Percentiles rank a stretch among this genome's conserved stretches.
Conservation (phyloP, 441 rosid species). For the Pelargonium cotyledonis region DNA sequence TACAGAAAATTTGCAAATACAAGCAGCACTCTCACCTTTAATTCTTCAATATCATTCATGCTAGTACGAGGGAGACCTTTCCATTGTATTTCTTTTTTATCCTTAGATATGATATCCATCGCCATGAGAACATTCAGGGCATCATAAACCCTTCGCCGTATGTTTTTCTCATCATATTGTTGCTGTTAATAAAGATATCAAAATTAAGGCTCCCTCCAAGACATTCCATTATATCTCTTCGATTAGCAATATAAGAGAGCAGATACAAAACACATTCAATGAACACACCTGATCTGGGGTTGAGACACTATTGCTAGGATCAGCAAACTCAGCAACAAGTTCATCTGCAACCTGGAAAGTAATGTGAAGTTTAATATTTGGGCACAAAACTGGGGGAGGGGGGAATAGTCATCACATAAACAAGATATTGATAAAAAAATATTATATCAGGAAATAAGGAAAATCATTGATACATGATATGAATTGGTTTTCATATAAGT, state of each 20-base stretch:
- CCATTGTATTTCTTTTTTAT: slow-evolving; percentile 98
- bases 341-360: slow-evolving; percentile 92
- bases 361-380: slow-evolving; percentile 32
- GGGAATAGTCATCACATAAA: neutral
- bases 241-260: slow-evolving; percentile 6
- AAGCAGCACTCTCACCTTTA: slow-evolving; percentile 59
- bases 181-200: slow-evolving; percentile 42
- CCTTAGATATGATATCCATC: slow-evolving; percentile 96
- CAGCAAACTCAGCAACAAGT: slow-evolving; percentile 95
- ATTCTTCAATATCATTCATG: slow-evolving; percentile 81
- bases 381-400: neutral
- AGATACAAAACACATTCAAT: neutral
- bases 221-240: slow-evolving; percentile 14
- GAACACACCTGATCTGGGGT: slow-evolving; percentile 80
- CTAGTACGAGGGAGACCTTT: slow-evolving; percentile 97
- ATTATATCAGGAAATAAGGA: neutral
- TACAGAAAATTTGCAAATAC: slow-evolving; percentile 15
- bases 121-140: slow-evolving; percentile 99
- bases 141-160: slow-evolving; percentile 94
- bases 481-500: neutral
- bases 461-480: neutral
- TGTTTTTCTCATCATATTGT: slow-evolving; percentile 97
- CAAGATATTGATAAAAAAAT: neutral
- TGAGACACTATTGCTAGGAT: slow-evolving; percentile 62
- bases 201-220: neutral